Evolutionary conservation across 2,329 filamentous ascomycete species (phyloP), one percentile per base, ranked within the genome.

Genomic region (Trichoderma sp.): DNA sequence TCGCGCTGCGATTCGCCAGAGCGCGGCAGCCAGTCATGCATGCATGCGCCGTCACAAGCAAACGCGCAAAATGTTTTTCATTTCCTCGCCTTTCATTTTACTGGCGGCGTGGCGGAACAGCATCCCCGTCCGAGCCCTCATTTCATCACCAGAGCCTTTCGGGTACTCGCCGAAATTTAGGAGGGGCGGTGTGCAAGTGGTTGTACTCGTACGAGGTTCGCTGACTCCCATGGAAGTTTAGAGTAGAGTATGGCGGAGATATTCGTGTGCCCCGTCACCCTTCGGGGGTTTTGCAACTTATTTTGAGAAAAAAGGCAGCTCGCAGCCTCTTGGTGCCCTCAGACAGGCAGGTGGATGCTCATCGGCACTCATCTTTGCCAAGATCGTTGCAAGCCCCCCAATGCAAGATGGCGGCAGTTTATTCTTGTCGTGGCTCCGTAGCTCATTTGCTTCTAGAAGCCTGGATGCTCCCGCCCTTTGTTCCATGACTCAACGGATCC

Each of bases 161-260:
- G 64, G 64, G 30, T 67, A 57, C 47, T n/a, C 64, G 64, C 47
- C 64, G 64, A 67, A 67, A 67, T 67, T 67, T 26, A 26, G 43
- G 30, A 66, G 47, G 43, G 64, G 64, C 47, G 64, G 64, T 57
- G 62, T 53, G 23, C 20, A 32, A 32, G 50, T 66, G 28, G 17
- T 6, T 9, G 15, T 43, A 47, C 20, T 36, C 15, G 47, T 20
- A 53, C 47, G n/a, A 47, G 43, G 3, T 15, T 15, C 34, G 39
- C 39, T 43, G 39, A 43, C 39, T 43, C 47, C 20, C 47, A 13
- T 36, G 13, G 34, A 36, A 13, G 47, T 23, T 53, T 53, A 53
- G 20, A 53, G 47, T 53, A 23, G n/a, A 23, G 47, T 6, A 30
- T 8, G 55, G 28, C 55, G 55, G 55, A 30, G 55, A 36, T 61